These are phyloP conservation scores for Trichomonas tenax DNA, from an alignment of 208 protist genomes.

Conservation along the genomic window DNA sequence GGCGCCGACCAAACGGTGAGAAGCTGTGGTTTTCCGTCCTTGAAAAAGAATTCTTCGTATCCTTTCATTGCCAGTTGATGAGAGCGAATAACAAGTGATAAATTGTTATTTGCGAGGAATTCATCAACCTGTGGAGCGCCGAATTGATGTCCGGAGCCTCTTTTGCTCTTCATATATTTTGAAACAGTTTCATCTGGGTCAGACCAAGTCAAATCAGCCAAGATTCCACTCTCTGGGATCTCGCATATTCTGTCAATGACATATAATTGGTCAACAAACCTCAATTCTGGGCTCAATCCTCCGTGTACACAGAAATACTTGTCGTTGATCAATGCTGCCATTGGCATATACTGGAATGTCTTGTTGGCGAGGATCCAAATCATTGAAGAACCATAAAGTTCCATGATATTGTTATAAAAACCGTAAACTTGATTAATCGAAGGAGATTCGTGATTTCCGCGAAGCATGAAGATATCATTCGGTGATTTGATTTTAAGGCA, in stretches of 20 bases:
- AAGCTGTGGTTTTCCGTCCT: constrained; percentile 28
- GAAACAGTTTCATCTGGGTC: constrained; percentile 56
- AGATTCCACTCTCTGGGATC: not conserved
- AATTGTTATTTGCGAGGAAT: constrained; percentile 55
- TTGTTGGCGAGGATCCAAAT: constrained; percentile 96
- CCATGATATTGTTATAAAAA: constrained; percentile 65
- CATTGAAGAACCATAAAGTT: constrained; percentile 79
- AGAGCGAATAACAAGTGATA: constrained; percentile 60
- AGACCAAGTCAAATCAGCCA: not conserved
- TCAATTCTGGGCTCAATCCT: constrained; percentile 29
- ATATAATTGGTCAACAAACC: not conserved
- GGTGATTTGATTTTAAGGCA: not conserved
- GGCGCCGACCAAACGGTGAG: constrained; percentile 74
- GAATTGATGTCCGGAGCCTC: constrained; percentile 68
- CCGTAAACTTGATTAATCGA: constrained; percentile 93
- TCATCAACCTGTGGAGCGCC: constrained; percentile 46
- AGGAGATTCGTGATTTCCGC: constrained; percentile 91
- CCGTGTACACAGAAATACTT: constrained; percentile 93
- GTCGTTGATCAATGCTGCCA: constrained; percentile 92
- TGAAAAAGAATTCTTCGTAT: constrained; percentile 66
- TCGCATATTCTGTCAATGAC: not conserved
- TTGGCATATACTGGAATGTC: constrained; percentile 93
- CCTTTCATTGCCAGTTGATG: constrained; percentile 72
- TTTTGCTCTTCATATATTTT: constrained; percentile 53
- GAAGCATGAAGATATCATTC: constrained; percentile 80